These are phyloP conservation scores for Diaporthe vaccinii DNA, from an alignment of 2,329 filamentous ascomycete genomes.

Conservation along the genomic window DNA sequence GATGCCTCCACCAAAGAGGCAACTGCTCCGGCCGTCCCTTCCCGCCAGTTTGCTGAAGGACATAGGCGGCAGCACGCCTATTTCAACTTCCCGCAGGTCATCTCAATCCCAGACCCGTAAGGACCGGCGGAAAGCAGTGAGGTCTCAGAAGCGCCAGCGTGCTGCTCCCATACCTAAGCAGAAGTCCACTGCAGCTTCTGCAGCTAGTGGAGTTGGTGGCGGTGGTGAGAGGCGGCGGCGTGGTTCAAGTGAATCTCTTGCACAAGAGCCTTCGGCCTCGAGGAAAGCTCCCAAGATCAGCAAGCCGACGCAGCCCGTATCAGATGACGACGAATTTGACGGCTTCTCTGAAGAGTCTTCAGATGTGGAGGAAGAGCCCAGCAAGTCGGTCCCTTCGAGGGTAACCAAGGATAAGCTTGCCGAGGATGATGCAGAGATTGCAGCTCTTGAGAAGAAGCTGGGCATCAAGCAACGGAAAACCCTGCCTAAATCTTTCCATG, in stretches of 20 bases:
- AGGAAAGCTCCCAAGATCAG: not conserved
- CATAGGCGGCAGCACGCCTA: conserved; percentile 49
- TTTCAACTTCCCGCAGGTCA: conserved; percentile 35
- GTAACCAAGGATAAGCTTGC: conserved; percentile 74
- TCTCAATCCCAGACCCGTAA: conserved; percentile 61
- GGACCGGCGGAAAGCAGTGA: conserved; percentile 76
- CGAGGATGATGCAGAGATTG: conserved; percentile 90
- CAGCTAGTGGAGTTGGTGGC: not conserved
- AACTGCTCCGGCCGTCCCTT: conserved; percentile 51
- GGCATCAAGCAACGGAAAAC: conserved; percentile 85
- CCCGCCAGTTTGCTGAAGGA: conserved; percentile 60
- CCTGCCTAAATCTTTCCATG: conserved; percentile 78
- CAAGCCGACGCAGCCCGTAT: conserved; percentile 42
- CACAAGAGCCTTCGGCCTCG: not conserved
- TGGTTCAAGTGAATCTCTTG: conserved; percentile 3
- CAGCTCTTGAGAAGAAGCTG: conserved; percentile 86
- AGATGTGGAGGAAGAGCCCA: conserved; percentile 45
- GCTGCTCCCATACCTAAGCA: conserved; percentile 42
- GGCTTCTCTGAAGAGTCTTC: conserved; percentile 42
- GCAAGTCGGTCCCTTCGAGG: conserved; percentile 47
- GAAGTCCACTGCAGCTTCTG: not conserved
- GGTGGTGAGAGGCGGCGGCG: not conserved
- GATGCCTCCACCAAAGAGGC: conserved; percentile 45
- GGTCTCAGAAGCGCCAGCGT: conserved; percentile 66
- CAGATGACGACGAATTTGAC: conserved; percentile 44